Evolutionary conservation across 1,139 yeast genomes (phyloP).

Genomic region (Protomyces macrosporus): DNA sequence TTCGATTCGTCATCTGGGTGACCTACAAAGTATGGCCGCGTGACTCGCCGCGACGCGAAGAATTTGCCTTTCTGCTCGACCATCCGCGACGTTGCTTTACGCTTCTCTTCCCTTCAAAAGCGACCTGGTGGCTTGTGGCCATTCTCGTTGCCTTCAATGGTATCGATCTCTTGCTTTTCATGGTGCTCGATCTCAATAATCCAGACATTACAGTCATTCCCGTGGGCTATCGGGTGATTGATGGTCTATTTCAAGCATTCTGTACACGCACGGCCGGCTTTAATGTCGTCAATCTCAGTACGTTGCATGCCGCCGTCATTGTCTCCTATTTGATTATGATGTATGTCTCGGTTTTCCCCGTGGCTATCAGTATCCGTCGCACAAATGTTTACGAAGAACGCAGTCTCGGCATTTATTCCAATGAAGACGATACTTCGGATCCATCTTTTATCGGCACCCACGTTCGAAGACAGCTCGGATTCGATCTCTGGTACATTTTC

Average conservation of each 20-base stretch:
- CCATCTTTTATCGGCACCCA: conserved; percentile 74
- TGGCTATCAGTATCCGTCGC: conserved; percentile 92
- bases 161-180: conserved; percentile 71
- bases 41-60: conserved; percentile 23
- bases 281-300: conserved; percentile 59
- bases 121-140: conserved; percentile 90
- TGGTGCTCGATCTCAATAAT: conserved; percentile 66
- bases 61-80: conserved; percentile 77
- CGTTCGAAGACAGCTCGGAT: conserved; percentile 82
- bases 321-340: conserved; percentile 93
- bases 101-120: conserved; percentile 77
- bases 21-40: conserved; percentile 22
- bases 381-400: conserved; percentile 98
- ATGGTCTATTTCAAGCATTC: conserved; percentile 85
- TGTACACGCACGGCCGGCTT: conserved; percentile 95
- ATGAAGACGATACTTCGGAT: conserved; percentile 34
- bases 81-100: conserved; percentile 98
- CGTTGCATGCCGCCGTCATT: conserved; percentile 82
- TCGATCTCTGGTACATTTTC: conserved; percentile 90
- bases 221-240: conserved; percentile 63
- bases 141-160: conserved; percentile 67
- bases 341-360: conserved; percentile 85
- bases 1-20: conserved; percentile 28
- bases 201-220: conserved; percentile 46
- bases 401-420: conserved; percentile 74